phyloP scores from a whole-genome alignment of 2,329 filamentous ascomycete species.

The Ceratocystis cubensis region DNA sequence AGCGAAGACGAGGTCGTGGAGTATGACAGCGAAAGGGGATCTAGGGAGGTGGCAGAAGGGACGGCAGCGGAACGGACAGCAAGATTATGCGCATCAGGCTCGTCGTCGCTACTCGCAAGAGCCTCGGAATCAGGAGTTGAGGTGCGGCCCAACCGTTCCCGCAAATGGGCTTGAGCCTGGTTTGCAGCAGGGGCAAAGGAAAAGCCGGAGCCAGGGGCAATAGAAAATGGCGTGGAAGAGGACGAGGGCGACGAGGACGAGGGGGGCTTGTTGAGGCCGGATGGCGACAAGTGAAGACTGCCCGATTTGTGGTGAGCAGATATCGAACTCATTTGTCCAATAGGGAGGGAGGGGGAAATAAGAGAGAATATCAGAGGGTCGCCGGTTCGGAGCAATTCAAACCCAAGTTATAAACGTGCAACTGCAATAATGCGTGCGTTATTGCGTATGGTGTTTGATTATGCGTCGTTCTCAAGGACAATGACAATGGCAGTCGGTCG shows the following conservation, averaged over 20 bases:
- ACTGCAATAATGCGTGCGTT: not conserved
- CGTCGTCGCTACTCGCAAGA: constrained; percentile 87
- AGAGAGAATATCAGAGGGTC: not conserved
- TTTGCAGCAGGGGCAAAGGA: constrained; percentile 34
- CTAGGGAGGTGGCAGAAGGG: not conserved
- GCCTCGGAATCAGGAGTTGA: constrained; percentile 92
- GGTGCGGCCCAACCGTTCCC: constrained; percentile 61
- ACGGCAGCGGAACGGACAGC: not conserved
- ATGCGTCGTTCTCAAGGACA: not conserved
- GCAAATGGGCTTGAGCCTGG: constrained; percentile 44
- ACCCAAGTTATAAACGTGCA: not conserved
- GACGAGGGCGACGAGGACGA: constrained; percentile 8
- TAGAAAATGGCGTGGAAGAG: constrained; percentile 5
- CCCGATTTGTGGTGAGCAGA: constrained; percentile 11
- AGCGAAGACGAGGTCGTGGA: not conserved
- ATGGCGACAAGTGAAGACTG: constrained; percentile 13
- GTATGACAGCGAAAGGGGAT: not conserved
- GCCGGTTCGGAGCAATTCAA: too few relatives aligned
- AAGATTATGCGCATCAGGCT: constrained; percentile 47
- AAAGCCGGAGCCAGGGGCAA: constrained; percentile 13
- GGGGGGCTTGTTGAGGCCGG: constrained; percentile 10
- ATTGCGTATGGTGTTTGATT: not conserved
- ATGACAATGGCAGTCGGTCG: not conserved
- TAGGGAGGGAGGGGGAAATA: not conserved
- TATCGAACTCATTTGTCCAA: constrained; percentile 19